Percentiles rank a stretch among this genome's conserved stretches.
Conservation (phyloP, 495 filamentous ascomycete genomes). For the Penicillium macrosclerotiorum region DNA sequence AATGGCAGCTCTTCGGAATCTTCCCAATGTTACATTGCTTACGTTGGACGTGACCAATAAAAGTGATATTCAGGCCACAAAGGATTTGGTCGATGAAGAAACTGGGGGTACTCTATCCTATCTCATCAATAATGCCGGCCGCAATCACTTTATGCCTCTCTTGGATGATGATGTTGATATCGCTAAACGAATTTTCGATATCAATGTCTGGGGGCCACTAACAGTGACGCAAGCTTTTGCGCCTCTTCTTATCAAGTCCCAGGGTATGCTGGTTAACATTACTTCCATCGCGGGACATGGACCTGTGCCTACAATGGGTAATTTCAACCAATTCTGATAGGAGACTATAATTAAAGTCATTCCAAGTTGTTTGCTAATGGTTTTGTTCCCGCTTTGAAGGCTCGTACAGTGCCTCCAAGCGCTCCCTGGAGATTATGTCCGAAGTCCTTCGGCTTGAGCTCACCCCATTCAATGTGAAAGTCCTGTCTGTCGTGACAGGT, state of each 20-base stretch:
- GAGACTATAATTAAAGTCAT: too few species aligned
- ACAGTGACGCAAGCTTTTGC: slow-evolving; percentile 54
- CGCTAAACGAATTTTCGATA: slow-evolving; percentile 45
- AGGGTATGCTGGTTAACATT: slow-evolving; percentile 48
- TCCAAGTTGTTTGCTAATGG: too few species aligned
- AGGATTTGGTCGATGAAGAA: neutral
- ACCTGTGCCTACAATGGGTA: slow-evolving; percentile 27
- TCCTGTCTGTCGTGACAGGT: slow-evolving; percentile 44
- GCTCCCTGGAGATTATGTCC: slow-evolving; percentile 46
- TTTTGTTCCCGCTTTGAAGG: too few species aligned
- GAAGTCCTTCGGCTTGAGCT: slow-evolving; percentile 54
- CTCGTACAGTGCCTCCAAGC: slow-evolving; percentile 53
- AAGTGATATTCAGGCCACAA: slow-evolving; percentile 29
- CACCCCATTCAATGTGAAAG: slow-evolving; percentile 51
- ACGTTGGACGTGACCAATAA: slow-evolving; percentile 1
- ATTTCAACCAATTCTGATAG: too few species aligned
- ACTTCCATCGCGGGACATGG: slow-evolving; percentile 48
- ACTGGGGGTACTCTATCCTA: slow-evolving; percentile 38
- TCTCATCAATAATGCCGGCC: slow-evolving; percentile 57
- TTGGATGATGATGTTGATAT: slow-evolving; percentile 46
- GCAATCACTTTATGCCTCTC: slow-evolving; percentile 40
- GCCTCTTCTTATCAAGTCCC: slow-evolving; percentile 45
- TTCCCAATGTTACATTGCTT: slow-evolving; percentile 16
- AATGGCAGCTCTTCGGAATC: slow-evolving; percentile 18
- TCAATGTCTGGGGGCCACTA: slow-evolving; percentile 54